Evolutionary conservation across 2,329 filamentous ascomycete species (phyloP).

Genomic region (Scedosporium minutisporum): DNA sequence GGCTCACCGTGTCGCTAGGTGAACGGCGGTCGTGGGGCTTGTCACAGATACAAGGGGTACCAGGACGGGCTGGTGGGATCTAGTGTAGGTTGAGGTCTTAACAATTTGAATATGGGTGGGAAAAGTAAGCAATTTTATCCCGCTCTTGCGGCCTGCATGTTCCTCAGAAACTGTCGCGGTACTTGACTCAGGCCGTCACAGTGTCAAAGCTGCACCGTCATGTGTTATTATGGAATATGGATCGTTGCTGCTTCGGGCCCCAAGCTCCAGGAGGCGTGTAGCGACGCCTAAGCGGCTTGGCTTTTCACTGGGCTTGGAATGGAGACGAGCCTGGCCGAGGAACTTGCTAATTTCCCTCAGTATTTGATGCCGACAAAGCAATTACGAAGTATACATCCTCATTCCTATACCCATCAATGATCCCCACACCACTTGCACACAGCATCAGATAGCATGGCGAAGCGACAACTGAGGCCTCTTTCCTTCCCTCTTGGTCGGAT

Average conservation of each 20-base stretch:
- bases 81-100: not conserved
- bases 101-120: not conserved
- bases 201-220: not conserved
- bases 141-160: not conserved
- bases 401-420: not conserved
- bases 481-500: not conserved
- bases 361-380: too few species aligned
- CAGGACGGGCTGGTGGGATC: not conserved
- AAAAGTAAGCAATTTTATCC: constrained; percentile 1
- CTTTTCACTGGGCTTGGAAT: not conserved
- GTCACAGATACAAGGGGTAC: not conserved
- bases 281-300: not conserved
- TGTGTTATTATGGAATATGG: not conserved
- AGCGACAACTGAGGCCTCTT: not conserved
- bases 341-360: not conserved
- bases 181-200: not conserved
- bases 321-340: not conserved
- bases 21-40: not conserved
- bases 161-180: not conserved
- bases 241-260: not conserved
- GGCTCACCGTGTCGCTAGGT: not conserved
- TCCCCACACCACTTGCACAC: not conserved
- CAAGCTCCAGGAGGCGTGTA: not conserved
- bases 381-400: not conserved
- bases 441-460: not conserved